phyloP scores from a whole-genome alignment of 352 stramenopile genomes.

The Pythium vanterpoolii region DNA sequence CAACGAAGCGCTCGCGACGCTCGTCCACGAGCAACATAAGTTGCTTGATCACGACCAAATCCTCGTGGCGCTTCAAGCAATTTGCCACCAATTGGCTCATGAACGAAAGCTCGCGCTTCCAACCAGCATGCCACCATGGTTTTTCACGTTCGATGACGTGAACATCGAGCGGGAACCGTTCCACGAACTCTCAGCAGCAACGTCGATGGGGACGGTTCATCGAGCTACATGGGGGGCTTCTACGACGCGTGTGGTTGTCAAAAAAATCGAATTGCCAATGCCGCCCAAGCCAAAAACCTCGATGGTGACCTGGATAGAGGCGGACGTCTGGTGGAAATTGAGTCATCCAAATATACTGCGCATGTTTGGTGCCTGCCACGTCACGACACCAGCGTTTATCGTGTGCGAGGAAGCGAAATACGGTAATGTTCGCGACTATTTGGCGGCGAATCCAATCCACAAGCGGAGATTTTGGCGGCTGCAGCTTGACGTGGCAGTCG shows the following conservation, averaged over 20 bases:
- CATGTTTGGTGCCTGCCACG: constrained; percentile 33
- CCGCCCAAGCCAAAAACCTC: neutral
- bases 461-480: constrained; percentile 22
- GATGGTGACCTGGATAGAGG: constrained; percentile 20
- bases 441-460: neutral
- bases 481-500: constrained; percentile 35
- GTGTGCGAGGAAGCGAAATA: constrained; percentile 30
- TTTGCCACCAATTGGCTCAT: constrained; percentile 17
- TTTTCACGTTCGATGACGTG: constrained; percentile 26
- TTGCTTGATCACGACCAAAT: constrained; percentile 10
- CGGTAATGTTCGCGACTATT: constrained; percentile 25
- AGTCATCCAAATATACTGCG: constrained; percentile 37
- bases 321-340: constrained; percentile 29
- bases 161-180: constrained; percentile 13
- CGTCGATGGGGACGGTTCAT: constrained; percentile 19
- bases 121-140: constrained; percentile 18
- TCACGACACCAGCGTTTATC: constrained; percentile 26
- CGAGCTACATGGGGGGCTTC: constrained; percentile 7
- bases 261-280: constrained; percentile 10
- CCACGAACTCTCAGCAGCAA: neutral
- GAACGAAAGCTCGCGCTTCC: constrained; percentile 18
- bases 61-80: constrained; percentile 11
- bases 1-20: constrained; percentile 16
- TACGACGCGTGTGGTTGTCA: constrained; percentile 22
- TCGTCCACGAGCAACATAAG: constrained; percentile 17